Base-by-base conservation (phyloP, 2,329 filamentous ascomycete genomes). In the Neonectria sp. region DNA sequence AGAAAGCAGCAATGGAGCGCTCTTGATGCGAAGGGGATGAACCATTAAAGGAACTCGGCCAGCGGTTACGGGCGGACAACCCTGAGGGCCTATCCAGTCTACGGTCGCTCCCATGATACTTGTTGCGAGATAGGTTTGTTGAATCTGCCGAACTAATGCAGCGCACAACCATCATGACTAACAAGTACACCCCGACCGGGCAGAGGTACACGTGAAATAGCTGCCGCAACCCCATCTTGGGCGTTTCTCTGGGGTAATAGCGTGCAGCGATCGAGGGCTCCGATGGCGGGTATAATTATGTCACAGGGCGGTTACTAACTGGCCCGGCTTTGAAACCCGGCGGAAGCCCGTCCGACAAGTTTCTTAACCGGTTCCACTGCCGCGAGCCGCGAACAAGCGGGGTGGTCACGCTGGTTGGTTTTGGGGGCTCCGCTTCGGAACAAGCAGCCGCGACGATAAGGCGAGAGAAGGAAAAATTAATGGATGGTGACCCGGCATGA, bases 401-500 rank as follows among this genome's bases (percentile, higher is more conserved):
- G 45, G 24, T 4, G 8, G 21, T 13, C 45, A 24, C 45, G 45
- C 21, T 46, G 45, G 6, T 46, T 21, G 35, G 17, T 46, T 40
- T 59, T 9, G 31, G 31, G 21, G 29, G 51, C 48, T 45, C 31
- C 33, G 48, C 48, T 43, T 61, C 59, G 59, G 59, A 61, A 40
- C 59, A 52, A 55, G 13, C 49, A 55, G 49, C 59, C 59, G 59
- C 49, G 49, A 35, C 37, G 49, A 52, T 52, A 55, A 55, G 52
- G 21, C 51, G 48, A 13, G 24, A 48, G 6, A 13, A 5, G 15
- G 4, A 15, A 48, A 25, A 13, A 13, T 5, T 2, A 4, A 40
- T 12, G 24, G 24, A 17, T n/a, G 24, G 15, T 17, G 24, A 33
- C 49, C 17, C 51, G 59, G 59, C 21, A 45, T 13, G 49, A 61